These are phyloP conservation scores for Phytophthora uliginosa DNA, from an alignment of 352 stramenopile genomes.

Conservation along the genomic window DNA sequence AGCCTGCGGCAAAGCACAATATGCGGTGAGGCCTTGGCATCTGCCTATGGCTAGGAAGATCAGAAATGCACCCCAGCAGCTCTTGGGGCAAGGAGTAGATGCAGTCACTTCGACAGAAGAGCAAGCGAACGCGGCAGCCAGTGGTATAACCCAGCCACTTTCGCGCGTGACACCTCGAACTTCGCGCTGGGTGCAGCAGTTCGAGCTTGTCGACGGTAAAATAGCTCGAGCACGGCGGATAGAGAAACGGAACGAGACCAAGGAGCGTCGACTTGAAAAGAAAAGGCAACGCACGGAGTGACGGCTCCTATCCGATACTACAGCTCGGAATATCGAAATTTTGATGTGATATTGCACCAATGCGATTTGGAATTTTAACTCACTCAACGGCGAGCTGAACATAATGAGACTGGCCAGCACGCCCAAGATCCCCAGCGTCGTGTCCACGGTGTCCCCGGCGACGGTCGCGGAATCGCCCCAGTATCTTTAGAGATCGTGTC, in stretches of 20 bases:
- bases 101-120: neutral
- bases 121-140: neutral
- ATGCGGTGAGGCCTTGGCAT: no score
- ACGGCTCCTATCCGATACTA: neutral
- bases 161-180: neutral
- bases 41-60: neutral
- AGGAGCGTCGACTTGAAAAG: constrained; percentile 8
- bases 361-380: neutral
- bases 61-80: neutral
- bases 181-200: constrained; percentile 22
- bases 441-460: no score
- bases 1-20: no score
- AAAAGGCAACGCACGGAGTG: constrained; percentile 4
- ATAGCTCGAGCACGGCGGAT: constrained; percentile 23
- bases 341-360: neutral
- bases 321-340: neutral
- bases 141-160: neutral
- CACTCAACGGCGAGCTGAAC: neutral
- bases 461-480: no score
- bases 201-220: constrained; percentile 32
- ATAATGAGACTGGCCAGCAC: no score
- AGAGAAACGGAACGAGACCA: constrained; percentile 8
- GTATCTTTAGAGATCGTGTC: no score
- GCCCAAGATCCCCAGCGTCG: no score
- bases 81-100: neutral